Evolutionary conservation across 192 early-diverging fungal species (phyloP).

Genomic region (Coemansia sp.): DNA sequence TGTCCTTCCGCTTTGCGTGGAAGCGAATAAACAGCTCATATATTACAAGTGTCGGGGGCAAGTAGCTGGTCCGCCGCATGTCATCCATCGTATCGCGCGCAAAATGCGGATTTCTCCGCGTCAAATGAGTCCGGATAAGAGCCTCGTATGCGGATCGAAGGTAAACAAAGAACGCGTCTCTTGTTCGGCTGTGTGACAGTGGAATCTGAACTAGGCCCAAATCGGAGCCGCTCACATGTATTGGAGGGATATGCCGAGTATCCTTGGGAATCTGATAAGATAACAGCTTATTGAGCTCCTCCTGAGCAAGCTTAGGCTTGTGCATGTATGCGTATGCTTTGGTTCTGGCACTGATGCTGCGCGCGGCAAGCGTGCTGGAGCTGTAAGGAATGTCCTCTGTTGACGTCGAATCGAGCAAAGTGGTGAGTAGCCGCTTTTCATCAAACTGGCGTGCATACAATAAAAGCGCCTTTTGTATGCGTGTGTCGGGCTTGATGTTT

Average conservation of each 20-base stretch:
- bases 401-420: slow-evolving; percentile 17
- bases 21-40: slow-evolving; percentile 47
- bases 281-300: slow-evolving; percentile 29
- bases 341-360: slow-evolving; percentile 21
- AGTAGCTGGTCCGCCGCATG: slow-evolving; percentile 47
- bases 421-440: slow-evolving; percentile 23
- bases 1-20: slow-evolving; percentile 50
- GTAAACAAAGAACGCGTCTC: slow-evolving; percentile 45
- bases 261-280: slow-evolving; percentile 36
- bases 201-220: slow-evolving; percentile 19
- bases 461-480: slow-evolving; percentile 35
- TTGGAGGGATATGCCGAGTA: slow-evolving; percentile 20
- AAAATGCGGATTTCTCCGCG: slow-evolving; percentile 16
- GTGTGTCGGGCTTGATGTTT: slow-evolving; percentile 24
- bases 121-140: slow-evolving; percentile 30
- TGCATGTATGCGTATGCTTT: slow-evolving; percentile 30
- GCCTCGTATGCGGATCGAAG: slow-evolving; percentile 48
- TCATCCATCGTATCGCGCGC: slow-evolving; percentile 40
- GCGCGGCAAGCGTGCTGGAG: slow-evolving; percentile 20
- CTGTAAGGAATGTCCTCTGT: not conserved
- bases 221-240: not conserved
- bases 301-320: slow-evolving; percentile 9
- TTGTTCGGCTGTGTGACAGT: slow-evolving; percentile 18
- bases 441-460: slow-evolving; percentile 12
- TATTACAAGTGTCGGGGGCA: slow-evolving; percentile 35